Conservation (phyloP, 495 filamentous ascomycete genomes). For the Aspergillus coremiiformis region DNA sequence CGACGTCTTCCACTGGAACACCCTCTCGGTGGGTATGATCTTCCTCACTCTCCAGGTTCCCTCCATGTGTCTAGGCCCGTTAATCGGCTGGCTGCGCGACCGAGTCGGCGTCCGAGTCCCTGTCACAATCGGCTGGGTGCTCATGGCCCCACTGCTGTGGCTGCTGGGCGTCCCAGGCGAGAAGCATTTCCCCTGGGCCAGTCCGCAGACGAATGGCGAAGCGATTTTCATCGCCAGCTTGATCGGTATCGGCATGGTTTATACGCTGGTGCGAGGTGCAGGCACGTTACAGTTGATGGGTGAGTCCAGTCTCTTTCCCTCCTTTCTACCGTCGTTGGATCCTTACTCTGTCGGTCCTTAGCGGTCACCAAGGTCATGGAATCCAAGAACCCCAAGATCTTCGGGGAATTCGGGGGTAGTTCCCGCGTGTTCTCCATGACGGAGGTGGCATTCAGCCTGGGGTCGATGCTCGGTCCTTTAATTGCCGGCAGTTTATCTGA, state of each 20-base stretch:
- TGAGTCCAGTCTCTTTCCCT: background rate
- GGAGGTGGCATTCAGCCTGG: constrained; percentile 19
- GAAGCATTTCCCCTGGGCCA: constrained; percentile 13
- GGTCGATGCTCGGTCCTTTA: constrained; percentile 23
- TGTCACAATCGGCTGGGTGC: constrained; percentile 16
- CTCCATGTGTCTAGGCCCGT: constrained; percentile 15
- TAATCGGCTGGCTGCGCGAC: constrained; percentile 24
- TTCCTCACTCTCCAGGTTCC: constrained; percentile 25
- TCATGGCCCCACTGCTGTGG: constrained; percentile 16
- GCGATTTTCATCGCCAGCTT: constrained; percentile 17
- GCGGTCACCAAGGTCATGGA: constrained; percentile 13
- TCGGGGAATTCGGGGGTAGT: constrained; percentile 17
- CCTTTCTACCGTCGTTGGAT: background rate
- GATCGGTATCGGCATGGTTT: constrained; percentile 12
- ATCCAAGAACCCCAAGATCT: constrained; percentile 10
- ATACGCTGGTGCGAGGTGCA: constrained; percentile 21
- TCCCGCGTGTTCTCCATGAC: constrained; percentile 21
- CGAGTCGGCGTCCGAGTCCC: constrained; percentile 19
- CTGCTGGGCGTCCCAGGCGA: constrained; percentile 22
- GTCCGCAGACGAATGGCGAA: constrained; percentile 12
- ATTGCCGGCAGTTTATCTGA: constrained; percentile 19
- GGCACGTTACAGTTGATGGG: constrained; percentile 4
- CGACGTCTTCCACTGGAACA: constrained; percentile 25
- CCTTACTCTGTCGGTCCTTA: background rate
- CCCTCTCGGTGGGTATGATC: constrained; percentile 20